Conservation (phyloP, 305 asterid species). For the Rubia tinctorum region DNA sequence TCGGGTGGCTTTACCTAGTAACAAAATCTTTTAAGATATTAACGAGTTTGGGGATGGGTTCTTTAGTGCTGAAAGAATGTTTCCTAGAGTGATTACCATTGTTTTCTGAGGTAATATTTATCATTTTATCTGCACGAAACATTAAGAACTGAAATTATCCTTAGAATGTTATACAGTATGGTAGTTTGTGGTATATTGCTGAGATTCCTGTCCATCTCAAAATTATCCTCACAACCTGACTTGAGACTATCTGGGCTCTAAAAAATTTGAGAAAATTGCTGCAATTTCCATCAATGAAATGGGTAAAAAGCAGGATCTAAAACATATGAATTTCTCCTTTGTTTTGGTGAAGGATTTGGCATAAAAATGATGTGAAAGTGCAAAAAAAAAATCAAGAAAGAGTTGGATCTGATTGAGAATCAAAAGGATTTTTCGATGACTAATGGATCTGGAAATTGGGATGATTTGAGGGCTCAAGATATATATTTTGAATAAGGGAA, state of each 20-base stretch:
- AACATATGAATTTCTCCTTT: constrained; percentile 14
- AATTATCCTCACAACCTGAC: too few relatives aligned
- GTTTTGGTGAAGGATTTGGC: constrained; percentile 19
- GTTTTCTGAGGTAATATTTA: not conserved
- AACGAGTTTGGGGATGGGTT: not conserved
- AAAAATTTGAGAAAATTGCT: constrained; percentile 30
- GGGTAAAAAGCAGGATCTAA: constrained; percentile 17
- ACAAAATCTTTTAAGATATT: not conserved
- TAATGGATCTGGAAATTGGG: constrained; percentile 23
- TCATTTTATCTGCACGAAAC: not conserved
- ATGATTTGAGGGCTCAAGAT: constrained; percentile 21
- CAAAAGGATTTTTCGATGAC: not conserved
- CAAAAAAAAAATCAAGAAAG: constrained; percentile 12
- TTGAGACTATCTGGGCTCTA: not conserved
- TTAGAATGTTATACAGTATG: not conserved
- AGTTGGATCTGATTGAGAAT: constrained; percentile 8
- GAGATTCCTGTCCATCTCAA: too few relatives aligned
- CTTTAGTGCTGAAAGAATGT: not conserved
- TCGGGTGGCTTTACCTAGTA: too few relatives aligned
- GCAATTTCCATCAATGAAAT: constrained; percentile 27
- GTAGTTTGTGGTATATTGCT: not conserved
- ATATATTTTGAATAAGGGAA: constrained; percentile 28
- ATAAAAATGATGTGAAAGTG: constrained; percentile 9
- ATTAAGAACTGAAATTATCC: not conserved
- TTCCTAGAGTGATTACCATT: not conserved